Conservation (phyloP, 352 stramenopile genomes). For the Phytophthora melonis region DNA sequence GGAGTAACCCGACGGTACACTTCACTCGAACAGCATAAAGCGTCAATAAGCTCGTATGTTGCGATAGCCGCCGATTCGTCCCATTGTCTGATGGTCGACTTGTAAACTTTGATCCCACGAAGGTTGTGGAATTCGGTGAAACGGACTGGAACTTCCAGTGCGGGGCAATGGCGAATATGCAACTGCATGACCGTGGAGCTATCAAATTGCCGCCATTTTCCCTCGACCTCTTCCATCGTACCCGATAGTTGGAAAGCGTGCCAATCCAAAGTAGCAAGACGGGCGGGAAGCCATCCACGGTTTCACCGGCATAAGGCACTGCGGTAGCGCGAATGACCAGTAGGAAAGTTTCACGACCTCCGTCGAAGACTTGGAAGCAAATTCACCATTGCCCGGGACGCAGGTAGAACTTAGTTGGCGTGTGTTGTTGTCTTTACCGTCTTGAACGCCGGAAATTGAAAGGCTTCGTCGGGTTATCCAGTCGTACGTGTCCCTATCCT, state of each 20-base stretch:
- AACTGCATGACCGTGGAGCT: slow-evolving; percentile 32
- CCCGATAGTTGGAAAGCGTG: slow-evolving; percentile 21
- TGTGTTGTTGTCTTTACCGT: too few species aligned
- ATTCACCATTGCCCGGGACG: too few species aligned
- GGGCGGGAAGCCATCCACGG: slow-evolving; percentile 38
- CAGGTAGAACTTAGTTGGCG: too few species aligned
- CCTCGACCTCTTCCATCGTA: slow-evolving; percentile 16
- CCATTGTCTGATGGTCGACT: slow-evolving; percentile 45
- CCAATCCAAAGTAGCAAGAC: slow-evolving; percentile 53
- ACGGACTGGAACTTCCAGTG: slow-evolving; percentile 30
- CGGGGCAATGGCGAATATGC: slow-evolving; percentile 43
- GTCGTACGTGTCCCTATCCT: too few species aligned
- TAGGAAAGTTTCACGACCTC: slow-evolving; percentile 15
- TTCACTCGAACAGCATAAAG: slow-evolving; percentile 45
- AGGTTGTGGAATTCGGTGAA: slow-evolving; percentile 37
- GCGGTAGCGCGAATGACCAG: slow-evolving; percentile 12
- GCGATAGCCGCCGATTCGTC: slow-evolving; percentile 31
- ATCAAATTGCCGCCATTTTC: slow-evolving; percentile 39
- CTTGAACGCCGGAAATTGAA: too few species aligned
- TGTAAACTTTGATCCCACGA: slow-evolving; percentile 51
- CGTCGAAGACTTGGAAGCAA: neutral
- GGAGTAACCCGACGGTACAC: slow-evolving; percentile 38
- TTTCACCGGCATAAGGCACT: slow-evolving; percentile 39
- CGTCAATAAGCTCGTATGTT: slow-evolving; percentile 31
- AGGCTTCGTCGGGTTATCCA: too few species aligned